These are phyloP conservation scores for Phalaenopsis aphrodite DNA, from an alignment of 106 monocot genomes.

Conservation along the genomic window DNA sequence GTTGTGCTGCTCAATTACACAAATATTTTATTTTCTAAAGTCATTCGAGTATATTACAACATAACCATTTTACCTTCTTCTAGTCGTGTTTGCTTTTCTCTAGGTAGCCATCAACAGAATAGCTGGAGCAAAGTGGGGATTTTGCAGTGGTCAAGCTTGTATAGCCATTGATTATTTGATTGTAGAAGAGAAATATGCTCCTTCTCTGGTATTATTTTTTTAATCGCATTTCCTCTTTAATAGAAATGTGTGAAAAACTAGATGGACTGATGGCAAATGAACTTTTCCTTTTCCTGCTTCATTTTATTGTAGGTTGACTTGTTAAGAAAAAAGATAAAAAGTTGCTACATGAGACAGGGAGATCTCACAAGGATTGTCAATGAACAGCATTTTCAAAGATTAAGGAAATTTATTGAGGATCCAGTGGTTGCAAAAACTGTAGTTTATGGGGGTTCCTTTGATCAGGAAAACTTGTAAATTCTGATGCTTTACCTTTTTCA, in stretches of 20 bases:
- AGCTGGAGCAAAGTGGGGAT: conserved; percentile 61
- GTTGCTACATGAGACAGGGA: conserved; percentile 17
- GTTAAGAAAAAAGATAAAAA: conserved; percentile 38
- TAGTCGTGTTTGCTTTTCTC: neutral
- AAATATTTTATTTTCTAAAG: neutral
- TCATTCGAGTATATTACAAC: neutral
- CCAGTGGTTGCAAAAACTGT: conserved; percentile 40
- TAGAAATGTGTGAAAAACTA: neutral
- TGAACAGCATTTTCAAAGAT: conserved; percentile 48
- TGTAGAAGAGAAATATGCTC: conserved; percentile 54
- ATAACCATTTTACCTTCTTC: neutral
- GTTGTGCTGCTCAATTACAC: too few relatives aligned
- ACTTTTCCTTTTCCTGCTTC: neutral
- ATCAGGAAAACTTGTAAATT: conserved; percentile 9
- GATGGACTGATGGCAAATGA: neutral
- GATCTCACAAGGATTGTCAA: conserved; percentile 47
- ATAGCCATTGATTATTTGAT: conserved; percentile 71
- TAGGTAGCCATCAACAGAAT: conserved; percentile 38
- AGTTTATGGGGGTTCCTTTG: conserved; percentile 54
- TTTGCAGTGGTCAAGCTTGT: conserved; percentile 72
- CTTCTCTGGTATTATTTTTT: conserved; percentile 33
- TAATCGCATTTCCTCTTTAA: too few relatives aligned
- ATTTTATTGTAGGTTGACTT: conserved; percentile 34
- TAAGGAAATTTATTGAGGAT: conserved; percentile 43
- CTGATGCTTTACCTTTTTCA: neutral